phyloP scores from a whole-genome alignment of 345 rosid genomes.

The Streptanthus diversifolius region DNA sequence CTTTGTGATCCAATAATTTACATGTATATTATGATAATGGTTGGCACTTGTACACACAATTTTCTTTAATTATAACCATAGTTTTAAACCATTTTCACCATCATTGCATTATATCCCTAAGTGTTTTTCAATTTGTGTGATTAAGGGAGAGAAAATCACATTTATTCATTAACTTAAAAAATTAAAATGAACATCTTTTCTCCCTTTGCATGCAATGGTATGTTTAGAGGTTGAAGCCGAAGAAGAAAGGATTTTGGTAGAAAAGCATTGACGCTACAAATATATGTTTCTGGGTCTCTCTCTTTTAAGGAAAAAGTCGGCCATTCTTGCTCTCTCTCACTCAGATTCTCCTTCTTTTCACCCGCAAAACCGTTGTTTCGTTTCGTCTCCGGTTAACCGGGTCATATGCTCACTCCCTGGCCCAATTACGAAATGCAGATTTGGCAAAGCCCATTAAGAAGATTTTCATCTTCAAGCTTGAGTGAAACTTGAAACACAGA shows the following conservation, averaged over 20 bases:
- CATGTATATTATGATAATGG: no score
- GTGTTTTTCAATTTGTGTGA: not conserved
- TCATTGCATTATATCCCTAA: not conserved
- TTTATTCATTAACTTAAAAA: not conserved
- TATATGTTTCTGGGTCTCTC: not conserved
- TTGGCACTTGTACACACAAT: not conserved
- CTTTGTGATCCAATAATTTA: not conserved
- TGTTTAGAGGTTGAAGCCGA: not conserved
- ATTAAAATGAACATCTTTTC: not conserved
- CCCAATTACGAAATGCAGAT: not conserved
- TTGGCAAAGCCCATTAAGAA: slow-evolving; percentile 1
- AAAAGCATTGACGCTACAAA: not conserved
- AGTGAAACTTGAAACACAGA: slow-evolving; percentile 11
- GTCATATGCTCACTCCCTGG: not conserved
- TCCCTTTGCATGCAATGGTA: slow-evolving; percentile 30
- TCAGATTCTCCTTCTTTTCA: slow-evolving; percentile 19
- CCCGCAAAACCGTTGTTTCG: slow-evolving; percentile 6
- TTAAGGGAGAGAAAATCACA: not conserved
- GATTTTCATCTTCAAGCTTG: not conserved
- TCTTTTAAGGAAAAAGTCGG: not conserved
- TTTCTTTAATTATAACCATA: not conserved
- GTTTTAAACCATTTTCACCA: not conserved
- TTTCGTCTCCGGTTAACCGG: not conserved
- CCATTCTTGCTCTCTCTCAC: slow-evolving; percentile 13
- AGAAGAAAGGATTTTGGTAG: slow-evolving; percentile 7